Percentiles rank a stretch among this genome's conserved stretches.
These are phyloP conservation scores for Fragilaria radians DNA, from an alignment of 108 stramenopile species.

Conservation along the genomic window DNA sequence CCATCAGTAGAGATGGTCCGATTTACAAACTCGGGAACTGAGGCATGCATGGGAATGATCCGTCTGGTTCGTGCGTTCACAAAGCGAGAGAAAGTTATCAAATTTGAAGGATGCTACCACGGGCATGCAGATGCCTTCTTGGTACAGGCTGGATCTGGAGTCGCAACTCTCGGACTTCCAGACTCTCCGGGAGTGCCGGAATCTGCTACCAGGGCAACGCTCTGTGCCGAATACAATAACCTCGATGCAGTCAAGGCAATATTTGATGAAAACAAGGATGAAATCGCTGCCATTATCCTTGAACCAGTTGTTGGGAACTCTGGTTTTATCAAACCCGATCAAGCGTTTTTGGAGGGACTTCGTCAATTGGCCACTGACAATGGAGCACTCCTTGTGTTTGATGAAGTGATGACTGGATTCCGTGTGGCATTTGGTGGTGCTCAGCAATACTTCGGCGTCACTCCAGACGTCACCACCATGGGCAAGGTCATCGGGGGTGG, in stretches of 20 bases:
- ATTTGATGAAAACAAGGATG: constrained; percentile 84
- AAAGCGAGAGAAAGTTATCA: constrained; percentile 90
- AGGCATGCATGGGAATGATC: constrained; percentile 99
- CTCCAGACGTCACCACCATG: constrained; percentile 98
- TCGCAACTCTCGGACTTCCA: constrained; percentile 94
- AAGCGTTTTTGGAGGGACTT: constrained; percentile 91
- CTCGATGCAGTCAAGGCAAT: constrained; percentile 85
- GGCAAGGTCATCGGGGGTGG: constrained; percentile 99
- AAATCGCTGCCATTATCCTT: constrained; percentile 93
- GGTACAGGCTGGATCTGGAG: constrained; percentile 97
- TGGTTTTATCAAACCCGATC: constrained; percentile 96
- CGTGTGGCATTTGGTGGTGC: constrained; percentile 96
- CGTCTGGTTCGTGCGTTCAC: constrained; percentile 97
- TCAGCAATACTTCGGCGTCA: constrained; percentile 94
- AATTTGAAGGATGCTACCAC: constrained; percentile 99
- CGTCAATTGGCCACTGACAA: constrained; percentile 82
- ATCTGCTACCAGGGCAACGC: constrained; percentile 87
- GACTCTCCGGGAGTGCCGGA: constrained; percentile 95
- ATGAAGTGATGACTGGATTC: constrained; percentile 99
- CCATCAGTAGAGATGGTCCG: constrained; percentile 99
- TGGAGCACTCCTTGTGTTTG: constrained; percentile 93
- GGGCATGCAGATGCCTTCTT: constrained; percentile 97
- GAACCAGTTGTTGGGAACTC: constrained; percentile 98
- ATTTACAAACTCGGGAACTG: constrained; percentile 99
- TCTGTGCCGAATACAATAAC: constrained; percentile 97